Base-by-base conservation (phyloP, 2,329 filamentous ascomycete genomes). In the Colletotrichum sp. region DNA sequence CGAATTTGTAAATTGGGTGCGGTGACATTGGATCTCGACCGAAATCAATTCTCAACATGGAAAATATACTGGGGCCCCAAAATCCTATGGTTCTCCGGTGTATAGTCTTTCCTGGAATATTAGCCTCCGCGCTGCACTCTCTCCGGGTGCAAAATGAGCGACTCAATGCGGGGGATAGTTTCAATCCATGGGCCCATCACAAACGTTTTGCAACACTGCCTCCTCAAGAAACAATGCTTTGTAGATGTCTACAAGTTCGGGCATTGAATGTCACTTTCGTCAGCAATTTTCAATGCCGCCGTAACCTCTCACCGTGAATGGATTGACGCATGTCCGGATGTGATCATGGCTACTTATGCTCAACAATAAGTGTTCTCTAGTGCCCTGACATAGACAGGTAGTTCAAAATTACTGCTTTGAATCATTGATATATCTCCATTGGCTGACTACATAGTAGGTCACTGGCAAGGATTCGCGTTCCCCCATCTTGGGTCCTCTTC, bases 201-300 rank as follows among this genome's bases (percentile, higher is more conserved):
- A 7, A 21, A 52, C n/a, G n/a, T 0, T 13, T 21, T 21, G 18
- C n/a, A 52, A 7, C n/a, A 2, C 13, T 52, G 9, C 1, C n/a
- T 21, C 5, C n/a, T 52, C 6, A 21, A 52, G 10, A 0, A 52
- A 21, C 6, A 21, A 3, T 12, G 10, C 3, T n/a, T 1, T 2
- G 6, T 0, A 8, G 8, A 13, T 7, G 1, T 18, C 3, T 21
- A 13, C 3, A 49, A 2, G 6, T 13, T 13, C 0, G 6, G 6
- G 6, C 10, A 21, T 21, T 21, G 0, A 21, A 8, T 21, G 10
- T 0, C 2, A 2, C n/a, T 12, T 21, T 52, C 12, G 3, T n/a
- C 10, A 21, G 10, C 44, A 52, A 21, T 13, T 8, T 8, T 21
- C 44, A 52, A 21, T 6, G 3, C n/a, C n/a, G n/a, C n/a, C n/a